phyloP scores from a whole-genome alignment of 768 basidiomycete genomes.

The Lentinula edodes region DNA sequence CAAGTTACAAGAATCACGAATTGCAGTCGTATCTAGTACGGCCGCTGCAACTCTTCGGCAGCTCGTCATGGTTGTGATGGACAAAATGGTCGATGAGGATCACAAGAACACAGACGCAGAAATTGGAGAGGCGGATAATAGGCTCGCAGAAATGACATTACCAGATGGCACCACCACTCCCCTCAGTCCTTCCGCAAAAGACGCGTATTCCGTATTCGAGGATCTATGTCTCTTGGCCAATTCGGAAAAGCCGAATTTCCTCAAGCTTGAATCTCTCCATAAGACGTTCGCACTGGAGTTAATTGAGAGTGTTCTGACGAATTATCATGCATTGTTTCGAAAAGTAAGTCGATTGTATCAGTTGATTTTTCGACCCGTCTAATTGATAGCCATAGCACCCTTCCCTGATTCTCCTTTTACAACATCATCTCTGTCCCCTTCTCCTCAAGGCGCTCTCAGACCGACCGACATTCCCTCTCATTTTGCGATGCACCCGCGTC shows the following conservation, averaged over 20 bases:
- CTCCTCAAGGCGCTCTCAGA: slow-evolving; percentile 84
- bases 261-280: slow-evolving; percentile 77
- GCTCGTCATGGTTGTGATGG: slow-evolving; percentile 95
- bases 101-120: slow-evolving; percentile 30
- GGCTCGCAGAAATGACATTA: slow-evolving; percentile 42
- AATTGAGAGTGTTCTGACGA: slow-evolving; percentile 93
- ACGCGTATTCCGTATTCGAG: slow-evolving; percentile 86
- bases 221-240: slow-evolving; percentile 89
- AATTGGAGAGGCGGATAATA: slow-evolving; percentile 9
- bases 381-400: slow-evolving; percentile 46
- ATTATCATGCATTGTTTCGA: slow-evolving; percentile 82
- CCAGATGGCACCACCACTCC: slow-evolving; percentile 62
- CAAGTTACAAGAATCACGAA: slow-evolving; percentile 91
- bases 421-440: slow-evolving; percentile 85
- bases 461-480: slow-evolving; percentile 74
- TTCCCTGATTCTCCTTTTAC: slow-evolving; percentile 82
- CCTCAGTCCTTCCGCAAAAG: slow-evolving; percentile 72
- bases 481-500: slow-evolving; percentile 87
- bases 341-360: slow-evolving; percentile 41
- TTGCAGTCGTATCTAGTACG: slow-evolving; percentile 94
- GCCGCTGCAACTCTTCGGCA: slow-evolving; percentile 95
- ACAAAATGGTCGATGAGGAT: slow-evolving; percentile 86
- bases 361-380: neutral
- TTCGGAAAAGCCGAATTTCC: slow-evolving; percentile 72
- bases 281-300: slow-evolving; percentile 96